Base-by-base conservation (phyloP, 495 filamentous ascomycete species). In the Thozetella sp. region DNA sequence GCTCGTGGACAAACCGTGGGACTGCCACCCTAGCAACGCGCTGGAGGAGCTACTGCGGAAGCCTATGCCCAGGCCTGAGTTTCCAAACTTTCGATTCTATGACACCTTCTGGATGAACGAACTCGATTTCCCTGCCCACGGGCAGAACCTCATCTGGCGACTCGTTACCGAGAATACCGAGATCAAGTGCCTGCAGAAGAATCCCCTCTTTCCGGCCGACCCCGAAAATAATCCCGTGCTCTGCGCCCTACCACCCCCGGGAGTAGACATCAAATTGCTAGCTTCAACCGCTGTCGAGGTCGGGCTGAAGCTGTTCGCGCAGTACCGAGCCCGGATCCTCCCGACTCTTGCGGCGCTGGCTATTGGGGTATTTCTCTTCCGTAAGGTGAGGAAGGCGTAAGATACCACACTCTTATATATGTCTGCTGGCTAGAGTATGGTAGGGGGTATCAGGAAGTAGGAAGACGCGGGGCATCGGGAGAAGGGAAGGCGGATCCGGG, bases 171-270 rank as follows among this genome's bases (percentile, higher is more conserved):
- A 61, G 25, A 61, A 61, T 40, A 57, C 50, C n/a, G 54, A 61
- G n/a, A 52, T 61, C 25, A 57, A 57, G 20, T 61, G 59, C n/a
- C 20, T 61, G n/a, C 59, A 61, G 17, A 20, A 25, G 13, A 57
- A 51, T 3, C 22, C 59, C 3, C 59, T 61, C 2, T 51, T 61
- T 34, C 59, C 59, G 10, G 56, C 30, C 51, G 59, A 61, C 23
- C 58, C 67, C 45, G 55, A 53, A 20, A 64, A 67, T 11, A 70
- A 70, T 50, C 48, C 59, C 43, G 23, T 68, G 40, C 54, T 70
- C 46, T 63, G 59, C 25, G 54, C 54, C n/a, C 54, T 50, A 24
- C 52, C 53, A 19, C 43, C 9, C 4, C 43, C 43, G n/a, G 43
- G 43, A n/a, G 43, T 48, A 11, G 43, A 48, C 43, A n/a, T 48